Conservation (phyloP, 495 filamentous ascomycete genomes). For the Penicillium longicatenatum region DNA sequence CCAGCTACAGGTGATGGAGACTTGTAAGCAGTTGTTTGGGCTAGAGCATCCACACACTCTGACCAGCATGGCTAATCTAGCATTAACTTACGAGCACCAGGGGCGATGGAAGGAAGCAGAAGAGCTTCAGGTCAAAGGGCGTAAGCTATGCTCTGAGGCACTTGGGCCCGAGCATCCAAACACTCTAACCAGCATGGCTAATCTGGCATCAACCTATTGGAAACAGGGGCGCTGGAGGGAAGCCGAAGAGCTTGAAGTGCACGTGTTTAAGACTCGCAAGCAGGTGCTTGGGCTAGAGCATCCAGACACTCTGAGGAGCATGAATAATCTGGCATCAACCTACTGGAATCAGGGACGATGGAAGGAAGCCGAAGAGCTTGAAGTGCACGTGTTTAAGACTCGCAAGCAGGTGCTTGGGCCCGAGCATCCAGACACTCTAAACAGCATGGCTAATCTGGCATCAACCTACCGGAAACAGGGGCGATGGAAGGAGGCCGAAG, state of each 20-base stretch:
- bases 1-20: background rate
- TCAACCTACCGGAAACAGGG: background rate
- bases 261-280: constrained; percentile 18
- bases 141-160: too few species aligned
- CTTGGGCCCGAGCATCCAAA: constrained; percentile 1
- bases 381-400: background rate
- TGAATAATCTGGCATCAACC: constrained; percentile 1
- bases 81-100: background rate
- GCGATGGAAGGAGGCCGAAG: constrained; percentile 2
- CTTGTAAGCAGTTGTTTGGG: background rate
- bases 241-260: constrained; percentile 5
- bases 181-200: constrained; percentile 5
- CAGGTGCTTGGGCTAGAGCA: constrained; percentile 16
- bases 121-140: background rate
- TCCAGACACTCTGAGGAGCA: constrained; percentile 13
- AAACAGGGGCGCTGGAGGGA: constrained; percentile 2
- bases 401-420: background rate
- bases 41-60: background rate
- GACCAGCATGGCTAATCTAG: background rate
- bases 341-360: constrained; percentile 4
- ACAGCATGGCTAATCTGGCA: constrained; percentile 1
- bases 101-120: constrained; percentile 6
- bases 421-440: constrained; percentile 3
- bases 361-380: constrained; percentile 8
- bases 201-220: background rate